Evolutionary conservation across 768 basidiomycete genomes (phyloP), one percentile per base, ranked within the genome.

Genomic region (Hirschioporus abietinus): DNA sequence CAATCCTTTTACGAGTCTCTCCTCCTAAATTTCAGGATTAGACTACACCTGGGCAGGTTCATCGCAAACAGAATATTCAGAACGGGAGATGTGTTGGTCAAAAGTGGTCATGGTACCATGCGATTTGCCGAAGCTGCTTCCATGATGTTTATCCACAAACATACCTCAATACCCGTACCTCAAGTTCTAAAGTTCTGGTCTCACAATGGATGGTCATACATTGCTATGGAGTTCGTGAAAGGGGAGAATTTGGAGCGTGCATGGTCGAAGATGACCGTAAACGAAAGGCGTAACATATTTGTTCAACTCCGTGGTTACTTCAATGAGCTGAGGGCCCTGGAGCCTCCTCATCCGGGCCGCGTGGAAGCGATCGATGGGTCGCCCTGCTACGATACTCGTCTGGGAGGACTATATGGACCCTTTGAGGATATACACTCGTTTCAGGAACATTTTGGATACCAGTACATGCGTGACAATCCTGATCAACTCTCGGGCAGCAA

Each of bases 81-180:
- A 5, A 52, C 20, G 42, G 12, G 42, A 52, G 15, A 52, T 20
- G 20, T 20, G 4, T 12, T 52, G 42, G 12, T 20, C 42, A 52
- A 52, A 20, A 52, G 42, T 20, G 42, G 42, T 59, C 25, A 26
- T 59, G 58, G n/a, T 59, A 26, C 58, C 20, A 24, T 23, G 25
- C 63, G 17, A 25, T 10, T 18, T 24, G 36, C 65, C 9, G 74
- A 74, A 65, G 72, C 74, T 5, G 58, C 65, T 10, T 65, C 68
- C 15, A 70, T 74, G 66, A 63, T 66, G n/a, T 75, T 69, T 64
- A 62, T 75, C 24, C 58, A 66, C 18, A 61, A 68, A 63, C 68
- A 74, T 63, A 74, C 74, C 0, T 60, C 69, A 9, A 72, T 74
- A 7, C 73, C 74, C 24, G 66, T 74, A 12, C 71, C 74, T 35